Base-by-base conservation (phyloP, 2,329 filamentous ascomycete genomes). In the Claviceps arundinis region DNA sequence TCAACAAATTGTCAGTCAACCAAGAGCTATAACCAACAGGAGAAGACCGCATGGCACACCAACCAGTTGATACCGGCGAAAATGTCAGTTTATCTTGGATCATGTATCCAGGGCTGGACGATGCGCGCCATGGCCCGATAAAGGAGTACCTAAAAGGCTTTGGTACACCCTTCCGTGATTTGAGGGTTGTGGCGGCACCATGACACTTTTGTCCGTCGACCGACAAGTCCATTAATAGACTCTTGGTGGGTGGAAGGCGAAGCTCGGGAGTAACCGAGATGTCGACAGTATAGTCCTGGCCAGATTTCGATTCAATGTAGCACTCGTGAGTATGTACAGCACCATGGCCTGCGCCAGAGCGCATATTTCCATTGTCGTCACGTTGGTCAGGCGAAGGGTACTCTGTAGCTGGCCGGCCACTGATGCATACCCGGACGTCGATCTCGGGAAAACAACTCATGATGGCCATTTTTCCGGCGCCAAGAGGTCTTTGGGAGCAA, bases 251-350 rank as follows among this genome's bases (percentile, higher is more conserved):
- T 1, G 1, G n/a, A 11, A 3, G 34, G 13, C 13, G 24, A 11
- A 8, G 54, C 52, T 41, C n/a, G 1, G 40, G 6, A 2, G 51
- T 19, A 2, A 55, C 8, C 0, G 16, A 37, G 1, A 48, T 2
- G 30, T 59, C 54, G 11, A 64, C n/a, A 2, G 44, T 7, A 26
- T 60, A 64, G 1, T 52, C 26, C 1, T 56, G 55, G 1, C 52
- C 57, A 1, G 56, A 56, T 14, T 52, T 53, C 3, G 60, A 61
- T 30, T 64, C 60, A 4, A 64, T 61, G 8, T 60, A 64, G 24
- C 55, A 60, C 9, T 26, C 47, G 7, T 41, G 52, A 2, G n/a
- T 48, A 0, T 46, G 50, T 2, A 17, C 2, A n/a, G 19, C n/a
- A 7, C 11, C 3, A 34, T n/a, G 5, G 11, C 3, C 17, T 17